A percentile compares a stretch with the other conserved stretches of the same genome.
Conservation (phyloP, 768 basidiomycete species). For the Leccinum broughii region DNA sequence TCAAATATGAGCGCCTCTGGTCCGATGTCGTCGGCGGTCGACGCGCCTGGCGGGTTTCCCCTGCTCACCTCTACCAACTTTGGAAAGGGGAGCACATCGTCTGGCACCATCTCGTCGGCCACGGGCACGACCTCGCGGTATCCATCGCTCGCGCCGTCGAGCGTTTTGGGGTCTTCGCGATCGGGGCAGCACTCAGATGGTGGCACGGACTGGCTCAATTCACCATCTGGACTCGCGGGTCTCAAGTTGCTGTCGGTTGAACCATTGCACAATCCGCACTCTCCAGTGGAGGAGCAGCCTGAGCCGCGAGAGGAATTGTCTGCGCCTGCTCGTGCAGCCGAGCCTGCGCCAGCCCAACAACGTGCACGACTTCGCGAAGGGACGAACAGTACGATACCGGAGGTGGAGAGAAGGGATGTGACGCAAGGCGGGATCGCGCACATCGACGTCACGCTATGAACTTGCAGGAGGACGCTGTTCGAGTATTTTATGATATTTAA, state of each 20-base stretch:
- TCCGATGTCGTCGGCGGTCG: conserved; percentile 9
- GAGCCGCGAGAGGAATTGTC: background rate
- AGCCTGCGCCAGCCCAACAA: background rate
- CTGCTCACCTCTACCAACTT: conserved; percentile 30
- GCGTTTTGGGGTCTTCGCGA: conserved; percentile 5
- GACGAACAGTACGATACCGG: conserved; percentile 18
- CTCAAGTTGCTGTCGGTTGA: conserved; percentile 16
- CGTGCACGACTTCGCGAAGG: conserved; percentile 26
- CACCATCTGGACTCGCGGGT: conserved; percentile 25
- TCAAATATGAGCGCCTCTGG: conserved; percentile 15
- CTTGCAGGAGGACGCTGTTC: background rate
- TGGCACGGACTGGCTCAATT: conserved; percentile 26
- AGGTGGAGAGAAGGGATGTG: conserved; percentile 25
- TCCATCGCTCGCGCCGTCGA: conserved; percentile 29
- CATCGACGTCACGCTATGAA: conserved; percentile 29
- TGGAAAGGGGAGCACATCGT: conserved; percentile 22
- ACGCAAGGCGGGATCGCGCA: conserved; percentile 24
- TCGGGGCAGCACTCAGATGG: conserved; percentile 14
- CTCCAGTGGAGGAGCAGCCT: conserved; percentile 16
- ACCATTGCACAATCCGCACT: conserved; percentile 23
- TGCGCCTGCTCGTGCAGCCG: background rate
- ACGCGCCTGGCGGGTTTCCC: conserved; percentile 9
- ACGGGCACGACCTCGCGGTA: conserved; percentile 24
- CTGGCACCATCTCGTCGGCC: conserved; percentile 21
- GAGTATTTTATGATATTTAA: conserved; percentile 21